Evolutionary conservation across 139 green algal species (phyloP).

Genomic region (Eudorina sp.): DNA sequence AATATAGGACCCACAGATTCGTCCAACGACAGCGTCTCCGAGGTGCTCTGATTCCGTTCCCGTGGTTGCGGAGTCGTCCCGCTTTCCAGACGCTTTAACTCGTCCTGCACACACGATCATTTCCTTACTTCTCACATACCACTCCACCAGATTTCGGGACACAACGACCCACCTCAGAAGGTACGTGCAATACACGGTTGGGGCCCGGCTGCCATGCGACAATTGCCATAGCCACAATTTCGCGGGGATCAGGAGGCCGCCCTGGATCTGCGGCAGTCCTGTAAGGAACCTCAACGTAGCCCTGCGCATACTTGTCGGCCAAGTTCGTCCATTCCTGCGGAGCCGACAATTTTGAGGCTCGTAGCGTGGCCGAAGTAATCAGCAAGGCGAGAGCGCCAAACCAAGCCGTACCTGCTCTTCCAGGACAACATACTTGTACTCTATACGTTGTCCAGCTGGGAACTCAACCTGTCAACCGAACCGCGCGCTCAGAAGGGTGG

Average conservation of each 20-base stretch:
- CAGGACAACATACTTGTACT: constrained; percentile 97
- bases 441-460: constrained; percentile 80
- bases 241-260: constrained; percentile 84
- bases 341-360: background rate
- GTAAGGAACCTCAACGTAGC: constrained; percentile 87
- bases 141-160: background rate
- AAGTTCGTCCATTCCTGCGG: constrained; percentile 90
- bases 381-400: background rate
- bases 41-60: constrained; percentile 68
- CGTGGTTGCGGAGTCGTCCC: background rate
- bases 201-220: constrained; percentile 95
- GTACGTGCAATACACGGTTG: constrained; percentile 88
- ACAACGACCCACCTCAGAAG: constrained; percentile 69
- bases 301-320: constrained; percentile 82
- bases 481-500: background rate
- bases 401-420: constrained; percentile 89
- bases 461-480: constrained; percentile 83
- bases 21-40: constrained; percentile 77
- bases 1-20: constrained; percentile 72
- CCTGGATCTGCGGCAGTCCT: constrained; percentile 77
- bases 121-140: no score
- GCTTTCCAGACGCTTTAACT: constrained; percentile 64
- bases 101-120: constrained; percentile 64
- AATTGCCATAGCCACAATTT: constrained; percentile 95
- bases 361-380: no score